Base-by-base conservation (phyloP, 345 rosid genomes). In the Lumnitzera racemosa region DNA sequence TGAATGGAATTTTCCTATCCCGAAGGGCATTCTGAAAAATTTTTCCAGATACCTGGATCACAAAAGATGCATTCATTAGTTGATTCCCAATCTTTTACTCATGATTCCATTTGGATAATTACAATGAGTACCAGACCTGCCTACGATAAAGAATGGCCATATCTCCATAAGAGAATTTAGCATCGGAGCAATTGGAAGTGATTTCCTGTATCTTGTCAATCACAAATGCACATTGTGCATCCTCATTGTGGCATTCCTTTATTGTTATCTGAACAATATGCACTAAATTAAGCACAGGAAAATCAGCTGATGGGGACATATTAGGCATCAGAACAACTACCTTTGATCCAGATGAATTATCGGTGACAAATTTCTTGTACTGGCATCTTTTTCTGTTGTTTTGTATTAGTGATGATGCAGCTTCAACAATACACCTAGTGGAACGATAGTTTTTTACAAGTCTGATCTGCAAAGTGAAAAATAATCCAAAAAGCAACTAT, bases 1-100 rank as follows among this genome's bases (percentile, higher is more conserved):
- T 91, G 70, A 91, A 91, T 50, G 98, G 98, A 77, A 91, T 82
- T 68, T 83, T 91, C 72, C 98, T 85, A 63, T 85, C 83, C 15
- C 96, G 95, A 64, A 89, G 85, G 36, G 84, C 81, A 55, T 68
- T 74, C 78, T 91, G 98, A 64, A 91, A 87, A 53, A 77, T 67
- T 80, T 81, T 91, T 59, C 98, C 98, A 61, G 95, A 85, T 69
- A 91, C 88, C 95, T 91, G 72, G 24, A 67, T 57, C 27, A 61
- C 63, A 76, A 64, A 56, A 25, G 17, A 55, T 58, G 60, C 61
- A 68, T 50, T 58, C 57, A 69, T 24, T 16, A 68, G 57, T 25
- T 60, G 43, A 13, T 41, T 20, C 16, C 41, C 17, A 46, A 53
- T 52, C 53, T 13, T 31, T 52, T 20, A 24, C 24, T 61, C 29